phyloP scores from a whole-genome alignment of 495 filamentous ascomycete species.

The Trichoderma parareesei region DNA sequence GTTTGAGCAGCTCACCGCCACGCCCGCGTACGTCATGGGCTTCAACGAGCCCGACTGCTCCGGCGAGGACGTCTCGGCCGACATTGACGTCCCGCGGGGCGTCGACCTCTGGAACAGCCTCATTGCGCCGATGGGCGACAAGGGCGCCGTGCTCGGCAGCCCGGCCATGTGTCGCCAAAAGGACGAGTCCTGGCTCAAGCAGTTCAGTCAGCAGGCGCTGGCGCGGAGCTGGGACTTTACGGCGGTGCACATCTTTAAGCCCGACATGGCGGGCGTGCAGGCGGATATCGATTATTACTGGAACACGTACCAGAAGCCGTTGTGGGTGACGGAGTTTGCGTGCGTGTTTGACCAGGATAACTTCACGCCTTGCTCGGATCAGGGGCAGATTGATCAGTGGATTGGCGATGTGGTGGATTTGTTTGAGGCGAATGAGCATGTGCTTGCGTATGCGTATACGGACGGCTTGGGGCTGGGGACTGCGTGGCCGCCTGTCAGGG shows the following conservation, averaged over 20 bases:
- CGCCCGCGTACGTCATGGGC: neutral
- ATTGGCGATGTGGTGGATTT: conserved; percentile 5
- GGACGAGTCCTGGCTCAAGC: conserved; percentile 5
- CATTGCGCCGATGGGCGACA: neutral
- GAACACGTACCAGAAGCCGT: conserved; percentile 1
- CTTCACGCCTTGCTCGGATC: conserved; percentile 4
- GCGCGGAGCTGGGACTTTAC: conserved; percentile 2
- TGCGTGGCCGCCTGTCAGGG: neutral
- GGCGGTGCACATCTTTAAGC: neutral
- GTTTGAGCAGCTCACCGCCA: neutral
- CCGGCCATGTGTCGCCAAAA: conserved; percentile 9
- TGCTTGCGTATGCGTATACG: neutral
- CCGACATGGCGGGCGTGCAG: conserved; percentile 1
- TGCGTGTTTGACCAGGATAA: conserved; percentile 1
- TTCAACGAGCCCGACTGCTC: conserved; percentile 4
- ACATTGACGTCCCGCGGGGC: neutral
- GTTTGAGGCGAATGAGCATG: neutral
- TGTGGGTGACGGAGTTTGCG: conserved; percentile 6
- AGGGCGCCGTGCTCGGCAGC: neutral
- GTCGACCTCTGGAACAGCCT: conserved; percentile 1
- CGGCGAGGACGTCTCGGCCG: neutral
- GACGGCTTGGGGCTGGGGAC: neutral
- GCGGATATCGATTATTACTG: conserved; percentile 3
- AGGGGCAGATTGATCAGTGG: conserved; percentile 1
- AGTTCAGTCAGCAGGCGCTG: neutral